A percentile compares a stretch with the other conserved stretches of the same genome.
Evolutionary conservation across 352 stramenopile genomes (phyloP).

Genomic region (Pythium monospermum): DNA sequence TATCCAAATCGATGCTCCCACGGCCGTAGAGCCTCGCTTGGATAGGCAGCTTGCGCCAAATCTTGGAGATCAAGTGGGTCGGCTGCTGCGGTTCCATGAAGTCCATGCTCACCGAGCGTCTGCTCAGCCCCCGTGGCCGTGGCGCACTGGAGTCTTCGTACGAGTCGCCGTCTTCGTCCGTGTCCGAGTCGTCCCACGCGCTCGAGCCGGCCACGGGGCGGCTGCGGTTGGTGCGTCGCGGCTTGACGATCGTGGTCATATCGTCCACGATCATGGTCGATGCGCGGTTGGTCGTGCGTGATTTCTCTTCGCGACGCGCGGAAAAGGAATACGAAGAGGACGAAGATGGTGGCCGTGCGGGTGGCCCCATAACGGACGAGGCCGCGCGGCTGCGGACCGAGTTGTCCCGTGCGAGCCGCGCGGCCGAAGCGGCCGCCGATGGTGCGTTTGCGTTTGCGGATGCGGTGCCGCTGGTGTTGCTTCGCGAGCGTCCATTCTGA

Average conservation of each 20-base stretch:
- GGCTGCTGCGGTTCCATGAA: constrained; percentile 67
- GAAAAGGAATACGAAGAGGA: constrained; percentile 22
- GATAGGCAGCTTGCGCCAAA: constrained; percentile 75
- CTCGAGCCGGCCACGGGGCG: background rate
- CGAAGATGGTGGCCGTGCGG: background rate
- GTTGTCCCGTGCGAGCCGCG: constrained; percentile 7
- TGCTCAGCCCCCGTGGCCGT: constrained; percentile 44
- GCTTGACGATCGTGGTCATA: constrained; percentile 42
- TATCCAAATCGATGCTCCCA: constrained; percentile 24
- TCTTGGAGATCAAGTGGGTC: constrained; percentile 71
- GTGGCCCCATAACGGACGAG: background rate
- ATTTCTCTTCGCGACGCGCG: constrained; percentile 20
- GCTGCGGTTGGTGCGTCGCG: constrained; percentile 20
- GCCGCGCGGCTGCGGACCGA: constrained; percentile 8
- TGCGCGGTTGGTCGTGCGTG: constrained; percentile 14
- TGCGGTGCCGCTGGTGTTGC: constrained; percentile 14
- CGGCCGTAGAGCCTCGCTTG: constrained; percentile 44
- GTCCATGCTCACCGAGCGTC: constrained; percentile 70
- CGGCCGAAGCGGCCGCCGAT: background rate
- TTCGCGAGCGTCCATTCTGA: constrained; percentile 6
- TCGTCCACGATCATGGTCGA: constrained; percentile 41
- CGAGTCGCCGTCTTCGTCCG: constrained; percentile 42
- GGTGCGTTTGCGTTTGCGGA: no score
- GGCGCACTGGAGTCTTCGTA: constrained; percentile 60
- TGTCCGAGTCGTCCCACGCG: constrained; percentile 61